Evolutionary conservation across 1,284 basidiomycete genomes (phyloP).

Genomic region (Pyrrhoderma noxium): DNA sequence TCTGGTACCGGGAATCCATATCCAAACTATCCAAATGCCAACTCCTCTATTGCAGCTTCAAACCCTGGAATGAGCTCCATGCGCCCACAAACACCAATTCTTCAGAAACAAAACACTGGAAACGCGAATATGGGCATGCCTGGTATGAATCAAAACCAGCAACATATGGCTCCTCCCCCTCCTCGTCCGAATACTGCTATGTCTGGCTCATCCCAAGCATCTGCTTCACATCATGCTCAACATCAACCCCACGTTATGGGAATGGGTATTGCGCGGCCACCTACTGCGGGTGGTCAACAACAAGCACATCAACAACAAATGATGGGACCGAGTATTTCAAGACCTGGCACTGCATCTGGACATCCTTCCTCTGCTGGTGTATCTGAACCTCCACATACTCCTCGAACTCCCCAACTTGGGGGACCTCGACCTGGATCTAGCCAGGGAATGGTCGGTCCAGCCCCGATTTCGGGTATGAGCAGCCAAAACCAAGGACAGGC

Average conservation of each 20-base stretch:
- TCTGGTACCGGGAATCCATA: slow-evolving; percentile 8
- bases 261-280: slow-evolving; percentile 13
- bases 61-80: background rate
- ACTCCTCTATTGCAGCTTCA: background rate
- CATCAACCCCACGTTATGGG: background rate
- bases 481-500: slow-evolving; percentile 21
- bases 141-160: slow-evolving; percentile 6
- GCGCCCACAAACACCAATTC: background rate
- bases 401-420: slow-evolving; percentile 22
- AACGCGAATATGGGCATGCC: too few species aligned
- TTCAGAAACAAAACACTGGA: slow-evolving; percentile 8
- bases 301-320: slow-evolving; percentile 13
- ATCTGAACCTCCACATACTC: slow-evolving; percentile 22
- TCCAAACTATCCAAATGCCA: background rate
- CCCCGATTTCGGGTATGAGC: too few species aligned
- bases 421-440: too few species aligned
- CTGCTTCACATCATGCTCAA: slow-evolving; percentile 4
- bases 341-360: slow-evolving; percentile 17
- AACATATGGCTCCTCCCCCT: slow-evolving; percentile 12
- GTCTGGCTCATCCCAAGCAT: slow-evolving; percentile 14
- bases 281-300: slow-evolving; percentile 7
- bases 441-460: too few species aligned
- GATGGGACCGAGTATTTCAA: slow-evolving; percentile 11
- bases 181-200: slow-evolving; percentile 17
- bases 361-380: slow-evolving; percentile 11